Base-by-base conservation (phyloP, 2,329 filamentous ascomycete species). In the Lasiodiplodia gonubiensis region DNA sequence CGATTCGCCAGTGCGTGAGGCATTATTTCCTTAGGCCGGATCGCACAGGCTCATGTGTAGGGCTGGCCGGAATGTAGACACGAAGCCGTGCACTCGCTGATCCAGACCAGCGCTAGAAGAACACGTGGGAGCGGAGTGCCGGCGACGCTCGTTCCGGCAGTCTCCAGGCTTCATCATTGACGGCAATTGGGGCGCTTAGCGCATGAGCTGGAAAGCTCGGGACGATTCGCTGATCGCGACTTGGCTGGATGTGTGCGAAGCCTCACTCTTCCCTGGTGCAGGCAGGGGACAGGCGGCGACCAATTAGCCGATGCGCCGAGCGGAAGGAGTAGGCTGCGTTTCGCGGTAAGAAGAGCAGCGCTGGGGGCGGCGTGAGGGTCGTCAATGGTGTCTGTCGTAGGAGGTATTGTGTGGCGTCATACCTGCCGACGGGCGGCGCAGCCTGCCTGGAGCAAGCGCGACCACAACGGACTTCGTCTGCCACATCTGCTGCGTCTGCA, bases 91-190 rank as follows among this genome's bases (percentile, higher is more conserved):
- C 16, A 25, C n/a, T 12, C 54, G 55, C 35, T 30, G 55, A 59
- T 59, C 55, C 55, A 37, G 55, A 23, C 18, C 42, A 46, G 42
- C 42, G 25, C 37, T 16, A 16, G 37, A 39, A 37, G 39, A 51
- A 37, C 57, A 61, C 57, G 57, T 61, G 57, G 57, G 27, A 60
- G 27, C 33, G 54, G 30, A 33, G 30, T 33, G 30, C 16, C 54
- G 54, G 54, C 35, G 21, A 10, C 33, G 25, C 55, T 37, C 55
- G 35, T 30, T n/a, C 23, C 11, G 55, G 55, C 23, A 46, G 33
- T 4, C 12, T 18, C 11, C 37, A 12, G 54, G 12, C 8, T 11
- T 30, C 14, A 33, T 12, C 33, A 46, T 46, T 49, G n/a, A 61
- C 21, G 42, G 42, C 25, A n/a, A 51, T 51, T 60, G 55, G 55